Base-by-base conservation (phyloP, 169 alveolate genomes). In the Plasmodium coatneyi region DNA sequence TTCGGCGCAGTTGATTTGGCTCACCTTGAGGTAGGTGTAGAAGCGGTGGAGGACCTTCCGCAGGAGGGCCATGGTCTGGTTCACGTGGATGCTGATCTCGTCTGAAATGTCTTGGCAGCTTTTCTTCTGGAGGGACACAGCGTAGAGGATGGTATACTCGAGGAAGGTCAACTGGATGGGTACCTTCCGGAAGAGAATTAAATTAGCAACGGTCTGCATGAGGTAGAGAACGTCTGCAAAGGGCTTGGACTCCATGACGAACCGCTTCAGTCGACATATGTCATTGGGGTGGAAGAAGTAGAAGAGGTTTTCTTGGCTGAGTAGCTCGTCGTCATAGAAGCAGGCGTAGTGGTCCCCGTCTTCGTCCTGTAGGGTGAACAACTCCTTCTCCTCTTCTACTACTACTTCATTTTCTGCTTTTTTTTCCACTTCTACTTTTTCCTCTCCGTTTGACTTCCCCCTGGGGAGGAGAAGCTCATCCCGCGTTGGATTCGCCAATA, bases 101-200 rank as follows among this genome's bases (percentile, higher is more conserved):
- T 39, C 76, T 6, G 95, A 41, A 3, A 91, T 71, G 28, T 91
- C 92, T 19, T 80, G 25, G 25, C 71, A 46, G 12, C 39, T 91
- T 78, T 91, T 91, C 36, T 91, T 80, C 28, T 91, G 95, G 41
- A 91, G 74, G 41, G 95, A 70, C 30, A 91, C 92, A 22, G 95
- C 95, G 82, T 91, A 91, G 34, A 91, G 52, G n/a, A 91, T 52
- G 3, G 95, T 91, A 28, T 91, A 91, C n/a, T 91, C 95, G 9
- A 91, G 54, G 74, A 81, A 80, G 78, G 52, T 91, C 9, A 91
- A 30, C 16, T 91, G 84, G 3, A 91, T 91, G 14, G 30, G 34
- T 2, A 91, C 84, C 56, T 91, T 91, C 41, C 83, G 81, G 78
- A 91, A 91, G 52, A 91, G 60, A 9, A 91, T 91, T 46, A 91